Percentiles rank a stretch among this genome's conserved stretches.
phyloP scores from a whole-genome alignment of 2,329 filamentous ascomycete genomes.

The Eutypa lata region DNA sequence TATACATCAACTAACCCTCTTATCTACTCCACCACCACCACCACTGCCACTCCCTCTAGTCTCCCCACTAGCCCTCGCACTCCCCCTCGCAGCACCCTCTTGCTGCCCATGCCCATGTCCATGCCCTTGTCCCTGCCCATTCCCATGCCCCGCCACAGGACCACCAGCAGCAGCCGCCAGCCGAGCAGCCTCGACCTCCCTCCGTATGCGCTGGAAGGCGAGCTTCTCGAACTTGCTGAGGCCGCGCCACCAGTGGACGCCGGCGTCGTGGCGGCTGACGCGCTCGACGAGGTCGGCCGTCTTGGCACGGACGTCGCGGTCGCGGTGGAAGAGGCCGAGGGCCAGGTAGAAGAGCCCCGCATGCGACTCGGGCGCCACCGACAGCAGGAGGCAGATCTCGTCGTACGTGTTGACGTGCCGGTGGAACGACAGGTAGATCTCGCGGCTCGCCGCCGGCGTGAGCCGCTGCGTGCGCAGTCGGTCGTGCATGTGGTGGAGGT shows the following conservation, averaged over 20 bases:
- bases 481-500: constrained; percentile 90
- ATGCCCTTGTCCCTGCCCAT: no score
- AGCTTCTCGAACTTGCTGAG: constrained; percentile 86
- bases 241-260: constrained; percentile 86
- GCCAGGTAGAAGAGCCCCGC: constrained; percentile 88
- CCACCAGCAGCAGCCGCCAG: no score
- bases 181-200: constrained; percentile 55
- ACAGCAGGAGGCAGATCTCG: constrained; percentile 80
- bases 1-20: no score
- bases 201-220: constrained; percentile 75
- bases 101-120: no score
- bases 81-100: no score
- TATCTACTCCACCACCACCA: no score
- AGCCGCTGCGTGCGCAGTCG: constrained; percentile 81
- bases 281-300: constrained; percentile 79
- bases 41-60: no score
- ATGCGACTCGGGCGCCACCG: constrained; percentile 79
- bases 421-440: constrained; percentile 80
- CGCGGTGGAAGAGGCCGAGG: constrained; percentile 87
- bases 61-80: no score
- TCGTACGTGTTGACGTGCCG: constrained; percentile 76
- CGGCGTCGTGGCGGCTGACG: constrained; percentile 82
- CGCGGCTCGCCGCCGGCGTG: constrained; percentile 69
- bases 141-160: no score
- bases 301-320: constrained; percentile 71